Evolutionary conservation across 805 yeast genomes (phyloP).

Genomic region (Clavispora carvajalis): DNA sequence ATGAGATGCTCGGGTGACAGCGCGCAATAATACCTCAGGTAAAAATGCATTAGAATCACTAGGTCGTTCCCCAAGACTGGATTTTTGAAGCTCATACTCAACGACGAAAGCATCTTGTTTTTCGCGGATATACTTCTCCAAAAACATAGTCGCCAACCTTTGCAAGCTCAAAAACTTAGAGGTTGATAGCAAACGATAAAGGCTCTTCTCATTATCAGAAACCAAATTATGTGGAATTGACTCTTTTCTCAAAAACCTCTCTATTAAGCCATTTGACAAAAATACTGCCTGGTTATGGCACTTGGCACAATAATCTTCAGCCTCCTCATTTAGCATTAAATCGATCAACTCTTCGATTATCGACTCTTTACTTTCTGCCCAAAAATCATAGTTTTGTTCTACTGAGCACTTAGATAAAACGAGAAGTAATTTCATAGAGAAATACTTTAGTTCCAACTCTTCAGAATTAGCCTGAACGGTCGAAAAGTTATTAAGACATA

Average conservation of each 20-base stretch:
- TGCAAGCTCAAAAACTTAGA: constrained; percentile 26
- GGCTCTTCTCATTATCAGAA: constrained; percentile 24
- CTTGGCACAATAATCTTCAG: constrained; percentile 13
- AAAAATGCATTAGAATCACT: constrained; percentile 23
- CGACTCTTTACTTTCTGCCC: constrained; percentile 32
- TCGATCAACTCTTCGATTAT: constrained; percentile 42
- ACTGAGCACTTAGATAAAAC: constrained; percentile 16
- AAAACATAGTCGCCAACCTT: constrained; percentile 37
- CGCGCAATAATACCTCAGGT: constrained; percentile 37
- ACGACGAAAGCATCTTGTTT: constrained; percentile 57
- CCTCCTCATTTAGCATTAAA: constrained; percentile 26
- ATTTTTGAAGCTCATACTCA: constrained; percentile 51
- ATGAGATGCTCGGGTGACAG: constrained; percentile 21
- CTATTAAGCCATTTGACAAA: constrained; percentile 32
- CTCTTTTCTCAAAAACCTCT: constrained; percentile 15
- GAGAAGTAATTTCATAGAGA: constrained; percentile 41
- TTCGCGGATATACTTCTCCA: constrained; percentile 36
- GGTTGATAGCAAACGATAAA: constrained; percentile 29
- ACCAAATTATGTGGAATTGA: constrained; percentile 25
- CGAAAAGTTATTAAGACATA: constrained; percentile 43
- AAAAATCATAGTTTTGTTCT: constrained; percentile 3
- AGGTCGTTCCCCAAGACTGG: constrained; percentile 20
- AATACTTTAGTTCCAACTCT: constrained; percentile 41
- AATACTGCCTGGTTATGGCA: constrained; percentile 27
- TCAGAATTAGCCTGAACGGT: constrained; percentile 34